phyloP scores from a whole-genome alignment of 129 eudicot species.

The Erigeron canadensis region DNA sequence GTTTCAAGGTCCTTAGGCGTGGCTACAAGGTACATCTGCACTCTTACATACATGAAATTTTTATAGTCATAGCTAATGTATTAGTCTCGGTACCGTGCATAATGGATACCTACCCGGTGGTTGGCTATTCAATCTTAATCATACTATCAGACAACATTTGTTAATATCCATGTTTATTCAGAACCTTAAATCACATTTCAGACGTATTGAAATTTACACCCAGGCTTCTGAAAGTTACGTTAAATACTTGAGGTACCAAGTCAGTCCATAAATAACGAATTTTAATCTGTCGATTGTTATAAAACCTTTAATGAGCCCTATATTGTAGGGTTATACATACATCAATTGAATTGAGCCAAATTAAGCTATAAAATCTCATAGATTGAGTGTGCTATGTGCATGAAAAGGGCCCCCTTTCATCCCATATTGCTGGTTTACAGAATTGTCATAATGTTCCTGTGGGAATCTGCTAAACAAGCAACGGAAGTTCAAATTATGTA shows the following conservation, averaged over 20 bases:
- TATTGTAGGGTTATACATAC: background rate
- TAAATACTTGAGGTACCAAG: background rate
- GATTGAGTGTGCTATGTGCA: background rate
- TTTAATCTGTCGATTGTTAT: background rate
- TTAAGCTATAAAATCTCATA: background rate
- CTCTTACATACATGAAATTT: background rate
- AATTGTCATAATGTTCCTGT: background rate
- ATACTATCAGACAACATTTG: background rate
- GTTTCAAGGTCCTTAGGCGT: slow-evolving; percentile 77
- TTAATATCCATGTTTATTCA: background rate
- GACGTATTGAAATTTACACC: background rate
- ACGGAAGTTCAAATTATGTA: background rate
- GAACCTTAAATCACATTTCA: background rate
- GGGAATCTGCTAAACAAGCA: too few species aligned
- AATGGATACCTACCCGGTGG: too few species aligned
- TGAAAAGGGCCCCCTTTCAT: background rate
- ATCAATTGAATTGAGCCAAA: background rate
- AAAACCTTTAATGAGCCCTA: slow-evolving; percentile 3
- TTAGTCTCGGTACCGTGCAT: too few species aligned
- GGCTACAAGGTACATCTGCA: slow-evolving; percentile 64
- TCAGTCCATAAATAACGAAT: background rate
- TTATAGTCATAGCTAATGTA: background rate
- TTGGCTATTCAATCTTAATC: background rate
- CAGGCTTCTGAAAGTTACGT: background rate
- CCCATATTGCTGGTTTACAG: background rate